Evolutionary conservation across 345 rosid species (phyloP).

Genomic region (Cardamine resedifolia): DNA sequence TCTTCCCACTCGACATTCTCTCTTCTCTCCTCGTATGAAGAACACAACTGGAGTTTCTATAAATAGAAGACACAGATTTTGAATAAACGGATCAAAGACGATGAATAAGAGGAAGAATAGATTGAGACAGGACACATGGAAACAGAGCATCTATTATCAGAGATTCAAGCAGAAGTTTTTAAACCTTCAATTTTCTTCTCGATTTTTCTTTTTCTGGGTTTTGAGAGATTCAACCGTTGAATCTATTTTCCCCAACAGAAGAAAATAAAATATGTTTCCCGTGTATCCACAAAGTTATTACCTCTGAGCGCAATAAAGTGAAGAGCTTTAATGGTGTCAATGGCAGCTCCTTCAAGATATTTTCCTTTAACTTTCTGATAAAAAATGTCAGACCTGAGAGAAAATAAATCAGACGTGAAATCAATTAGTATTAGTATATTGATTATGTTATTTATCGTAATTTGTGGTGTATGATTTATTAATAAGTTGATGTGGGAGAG

Average conservation of each 20-base stretch:
- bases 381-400: constrained; percentile 23
- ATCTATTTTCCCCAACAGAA: not conserved
- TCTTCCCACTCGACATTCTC: constrained; percentile 45
- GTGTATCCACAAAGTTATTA: not conserved
- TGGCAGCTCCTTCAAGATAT: constrained; percentile 19
- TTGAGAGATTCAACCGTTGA: constrained; percentile 20
- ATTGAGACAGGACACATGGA: constrained; percentile 13
- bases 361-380: constrained; percentile 15
- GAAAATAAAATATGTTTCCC: not conserved
- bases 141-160: constrained; percentile 13
- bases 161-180: constrained; percentile 8
- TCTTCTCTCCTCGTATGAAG: constrained; percentile 5
- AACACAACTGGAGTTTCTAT: not conserved
- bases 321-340: constrained; percentile 16
- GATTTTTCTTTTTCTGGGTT: not conserved
- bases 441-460: not conserved
- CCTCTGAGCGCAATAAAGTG: constrained; percentile 5
- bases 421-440: not conserved
- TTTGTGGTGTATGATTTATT: not conserved
- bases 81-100: constrained; percentile 20
- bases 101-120: not conserved
- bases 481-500: not conserved
- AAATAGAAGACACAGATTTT: not conserved
- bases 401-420: constrained; percentile 22
- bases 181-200: constrained; percentile 19